Base-by-base conservation (phyloP, 2,329 filamentous ascomycete genomes). In the Trichophaea hybrida region DNA sequence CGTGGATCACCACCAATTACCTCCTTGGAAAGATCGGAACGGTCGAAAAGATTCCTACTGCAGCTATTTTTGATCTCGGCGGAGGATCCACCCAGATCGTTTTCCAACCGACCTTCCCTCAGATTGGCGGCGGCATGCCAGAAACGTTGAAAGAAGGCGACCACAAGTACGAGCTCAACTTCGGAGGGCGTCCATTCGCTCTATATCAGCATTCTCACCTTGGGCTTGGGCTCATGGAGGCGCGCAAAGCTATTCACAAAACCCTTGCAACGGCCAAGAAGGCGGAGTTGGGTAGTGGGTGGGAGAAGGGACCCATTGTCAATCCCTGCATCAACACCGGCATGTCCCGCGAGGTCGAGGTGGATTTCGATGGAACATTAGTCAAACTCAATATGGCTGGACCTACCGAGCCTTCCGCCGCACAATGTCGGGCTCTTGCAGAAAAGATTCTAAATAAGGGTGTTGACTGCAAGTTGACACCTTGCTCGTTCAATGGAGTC, bases 1-100 rank as follows among this genome's bases (percentile, higher is more conserved):
- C 93, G 57, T 98, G 93, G 93, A 94, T 98, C 72, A 98, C 93
- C 5, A 93, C 89, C 66, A 98, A 98, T 78, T 98, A 98, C 74
- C 84, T 98, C 44, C 82, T 98, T 31, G 91, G 91, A 69, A 97
- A 97, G 76, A 97, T 98, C 73, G 93, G 93, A 61, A 86, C 87
- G 8, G 87, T 89, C 1, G 91, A 96, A 71, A 82, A 90, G 72
- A 88, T 81, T 64, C 86, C 88, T 55, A 97, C 93, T 1, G 94
- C 93, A 44, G 93, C 93, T 55, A 83, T 96, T 61, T 95, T 98
- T 70, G 93, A 98, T 71, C 84, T 98, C 53, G 93, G 93, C 64
- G 93, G 93, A 69, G 93, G 93, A 57, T 96, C 90, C 24, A 98
- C 94, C 12, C 93, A 98, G 75, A 96, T 98, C 70, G 94, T 98